Evolutionary conservation across 2,329 filamentous ascomycete genomes (phyloP).

Genomic region (Teratosphaeria nubilosa): DNA sequence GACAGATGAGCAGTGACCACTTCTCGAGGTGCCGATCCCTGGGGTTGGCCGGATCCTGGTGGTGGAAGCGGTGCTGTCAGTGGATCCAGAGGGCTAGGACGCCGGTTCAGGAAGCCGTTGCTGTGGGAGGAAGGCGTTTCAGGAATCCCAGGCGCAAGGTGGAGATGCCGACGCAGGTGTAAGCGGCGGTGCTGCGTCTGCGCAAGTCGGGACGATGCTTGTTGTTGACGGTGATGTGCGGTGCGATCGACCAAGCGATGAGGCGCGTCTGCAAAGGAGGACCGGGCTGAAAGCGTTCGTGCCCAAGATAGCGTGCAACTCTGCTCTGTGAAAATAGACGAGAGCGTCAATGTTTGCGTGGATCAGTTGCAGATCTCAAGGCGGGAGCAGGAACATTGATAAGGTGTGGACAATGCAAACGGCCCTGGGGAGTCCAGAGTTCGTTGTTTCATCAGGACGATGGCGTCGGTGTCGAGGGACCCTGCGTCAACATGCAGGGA

Average conservation of each 20-base stretch:
- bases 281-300: background rate
- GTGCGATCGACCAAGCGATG: conserved; percentile 4
- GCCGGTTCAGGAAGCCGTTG: conserved; percentile 11
- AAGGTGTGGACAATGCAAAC: background rate
- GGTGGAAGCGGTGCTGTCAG: conserved; percentile 12
- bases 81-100: conserved; percentile 14
- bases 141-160: conserved; percentile 3
- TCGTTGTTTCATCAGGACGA: too few relatives aligned
- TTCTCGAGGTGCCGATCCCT: conserved; percentile 12
- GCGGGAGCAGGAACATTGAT: conserved; percentile 1
- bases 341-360: conserved; percentile 1
- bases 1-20: conserved; percentile 7
- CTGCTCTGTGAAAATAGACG: background rate
- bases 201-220: conserved; percentile 1
- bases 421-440: too few relatives aligned
- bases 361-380: conserved; percentile 1
- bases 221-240: conserved; percentile 5
- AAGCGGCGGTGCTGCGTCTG: conserved; percentile 4
- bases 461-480: too few relatives aligned
- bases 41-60: conserved; percentile 8
- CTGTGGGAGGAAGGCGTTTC: conserved; percentile 12
- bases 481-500: background rate
- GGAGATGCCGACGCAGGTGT: conserved; percentile 2
- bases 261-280: background rate
- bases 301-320: background rate